Evolutionary conservation across 495 filamentous ascomycete species (phyloP), one percentile per base, ranked within the genome.

Genomic region (Xylaria venustula): DNA sequence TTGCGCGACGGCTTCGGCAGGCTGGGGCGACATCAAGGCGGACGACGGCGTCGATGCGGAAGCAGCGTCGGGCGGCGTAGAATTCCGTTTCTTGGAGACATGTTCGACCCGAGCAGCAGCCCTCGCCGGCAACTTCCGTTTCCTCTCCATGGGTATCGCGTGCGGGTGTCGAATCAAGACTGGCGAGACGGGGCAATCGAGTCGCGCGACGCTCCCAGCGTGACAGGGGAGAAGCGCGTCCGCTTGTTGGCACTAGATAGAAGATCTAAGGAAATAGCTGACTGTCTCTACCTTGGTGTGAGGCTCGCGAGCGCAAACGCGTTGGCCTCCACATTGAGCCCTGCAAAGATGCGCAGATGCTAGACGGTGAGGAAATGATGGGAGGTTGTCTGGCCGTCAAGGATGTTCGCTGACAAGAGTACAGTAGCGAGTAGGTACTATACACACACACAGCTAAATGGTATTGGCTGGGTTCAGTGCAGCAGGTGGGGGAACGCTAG

Each of bases 81-180:
- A 67, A 19, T 48, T 61, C 40, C 81, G 73, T 67, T 78, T 81
- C 66, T 85, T 84, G 46, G 77, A 72, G 45, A 71, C 75, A 50
- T 77, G 71, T 56, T 85, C 83, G 26, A 72, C 74, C 32, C 81
- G 73, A 22, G 82, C 78, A 47, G 80, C 77, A 46, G 80, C 79
- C 62, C 82, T 77, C 28, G 81, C 77, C 14, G 82, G 81, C 44
- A 83, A 69, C 73, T 83, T 84, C 66, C 82, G 74, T 75, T 84
- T 84, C 70, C 73, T 79, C 76, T 83, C 81, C 80, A 83, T 83
- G 46, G 50, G 17, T 42, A 25, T 34, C 20, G 48, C 4, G 14
- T 28, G 20, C 2, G 17, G n/a, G 1, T 20, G 37, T 2, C 7
- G 30, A 15, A 15, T 51, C 40, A 48, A 57, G 51, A 56, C 54